Evolutionary conservation across 2,329 filamentous ascomycete species (phyloP).

Genomic region (Pseudogymnoascus pannorum): DNA sequence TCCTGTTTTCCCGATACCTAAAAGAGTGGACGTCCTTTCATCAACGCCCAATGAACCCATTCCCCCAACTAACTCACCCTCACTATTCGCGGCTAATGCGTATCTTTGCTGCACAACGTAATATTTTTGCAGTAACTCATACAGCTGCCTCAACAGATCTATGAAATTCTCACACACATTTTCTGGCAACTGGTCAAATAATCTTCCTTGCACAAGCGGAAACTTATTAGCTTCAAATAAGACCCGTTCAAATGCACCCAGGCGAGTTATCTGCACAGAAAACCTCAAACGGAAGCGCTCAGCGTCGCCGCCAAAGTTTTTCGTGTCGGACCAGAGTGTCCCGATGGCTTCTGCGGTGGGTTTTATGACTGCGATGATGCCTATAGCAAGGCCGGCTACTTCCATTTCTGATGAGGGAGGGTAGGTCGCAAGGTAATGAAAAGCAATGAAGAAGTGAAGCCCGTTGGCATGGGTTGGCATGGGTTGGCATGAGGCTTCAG

Average conservation of each 20-base stretch:
- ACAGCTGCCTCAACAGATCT: conserved; percentile 4
- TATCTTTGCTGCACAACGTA: background rate
- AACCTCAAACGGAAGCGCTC: background rate
- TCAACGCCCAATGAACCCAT: background rate
- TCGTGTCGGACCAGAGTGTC: background rate
- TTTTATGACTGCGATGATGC: background rate
- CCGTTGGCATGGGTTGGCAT: background rate
- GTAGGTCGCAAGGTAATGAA: background rate
- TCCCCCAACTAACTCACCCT: background rate
- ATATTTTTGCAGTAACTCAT: background rate
- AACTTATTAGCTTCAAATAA: background rate
- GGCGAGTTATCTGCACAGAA: background rate
- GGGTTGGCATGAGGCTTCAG: background rate
- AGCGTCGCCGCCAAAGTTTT: background rate
- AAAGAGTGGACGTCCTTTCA: background rate
- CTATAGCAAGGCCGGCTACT: background rate
- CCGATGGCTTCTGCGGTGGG: background rate
- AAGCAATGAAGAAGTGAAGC: background rate
- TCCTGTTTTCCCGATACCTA: background rate
- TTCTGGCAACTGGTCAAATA: background rate
- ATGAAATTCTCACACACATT: background rate
- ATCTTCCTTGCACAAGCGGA: background rate
- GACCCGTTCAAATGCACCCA: background rate
- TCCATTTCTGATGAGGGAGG: background rate
- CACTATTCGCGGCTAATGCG: background rate